These are phyloP conservation scores for Elongisporangium undulatum DNA, from an alignment of 352 stramenopile genomes.

Conservation along the genomic window DNA sequence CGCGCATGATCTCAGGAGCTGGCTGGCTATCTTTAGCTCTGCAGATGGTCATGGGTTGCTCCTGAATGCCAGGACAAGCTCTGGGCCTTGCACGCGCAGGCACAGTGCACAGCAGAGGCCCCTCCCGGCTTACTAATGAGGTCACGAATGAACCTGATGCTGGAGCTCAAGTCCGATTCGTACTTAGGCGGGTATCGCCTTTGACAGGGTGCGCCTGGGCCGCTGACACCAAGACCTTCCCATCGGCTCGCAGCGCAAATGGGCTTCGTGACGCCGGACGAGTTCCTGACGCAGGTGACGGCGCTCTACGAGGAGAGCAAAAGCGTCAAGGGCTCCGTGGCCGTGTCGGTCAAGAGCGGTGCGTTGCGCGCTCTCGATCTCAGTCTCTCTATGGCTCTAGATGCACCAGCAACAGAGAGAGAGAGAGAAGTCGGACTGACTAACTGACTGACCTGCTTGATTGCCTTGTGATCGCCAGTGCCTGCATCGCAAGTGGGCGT, in stretches of 20 bases:
- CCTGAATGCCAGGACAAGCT: no score
- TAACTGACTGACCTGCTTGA: slow-evolving; percentile 2
- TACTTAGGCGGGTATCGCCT: neutral
- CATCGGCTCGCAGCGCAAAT: slow-evolving; percentile 11
- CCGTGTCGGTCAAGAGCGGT: slow-evolving; percentile 70
- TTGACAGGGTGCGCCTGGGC: neutral
- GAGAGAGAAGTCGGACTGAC: neutral
- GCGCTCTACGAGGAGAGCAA: slow-evolving; percentile 43
- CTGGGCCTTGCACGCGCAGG: no score
- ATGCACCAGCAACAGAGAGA: neutral
- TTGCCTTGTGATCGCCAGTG: slow-evolving; percentile 15
- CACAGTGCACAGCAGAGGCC: no score
- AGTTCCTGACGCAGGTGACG: slow-evolving; percentile 58
- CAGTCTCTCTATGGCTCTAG: neutral
- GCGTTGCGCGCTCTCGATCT: slow-evolving; percentile 6
- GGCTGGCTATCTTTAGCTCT: no score
- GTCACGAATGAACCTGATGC: no score
- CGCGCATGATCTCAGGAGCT: no score
- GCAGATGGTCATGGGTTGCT: no score
- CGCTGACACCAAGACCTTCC: neutral
- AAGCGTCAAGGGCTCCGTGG: slow-evolving; percentile 42
- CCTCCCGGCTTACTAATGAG: no score
- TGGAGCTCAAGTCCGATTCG: neutral
- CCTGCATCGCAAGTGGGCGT: slow-evolving; percentile 26
- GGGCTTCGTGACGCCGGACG: slow-evolving; percentile 53